These are phyloP conservation scores for Penicillium sp. DNA, from an alignment of 2,329 filamentous ascomycete genomes.

Conservation along the genomic window DNA sequence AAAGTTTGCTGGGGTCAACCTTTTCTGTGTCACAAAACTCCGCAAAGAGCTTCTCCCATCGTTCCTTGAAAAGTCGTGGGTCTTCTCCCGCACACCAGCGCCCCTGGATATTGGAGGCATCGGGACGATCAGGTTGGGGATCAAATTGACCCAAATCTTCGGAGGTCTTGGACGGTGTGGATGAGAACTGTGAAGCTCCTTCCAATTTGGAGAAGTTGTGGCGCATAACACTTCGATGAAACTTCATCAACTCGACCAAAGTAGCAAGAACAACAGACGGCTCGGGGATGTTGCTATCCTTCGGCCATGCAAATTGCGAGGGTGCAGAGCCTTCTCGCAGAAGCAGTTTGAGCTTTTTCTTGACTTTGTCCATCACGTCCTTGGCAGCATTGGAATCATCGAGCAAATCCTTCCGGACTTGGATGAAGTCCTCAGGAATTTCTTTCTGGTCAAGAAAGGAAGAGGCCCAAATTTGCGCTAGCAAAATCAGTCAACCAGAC, in stretches of 20 bases:
- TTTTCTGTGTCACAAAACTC: constrained; percentile 98
- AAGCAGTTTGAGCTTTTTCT: constrained; percentile 96
- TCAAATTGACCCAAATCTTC: constrained; percentile 20
- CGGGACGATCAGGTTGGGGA: constrained; percentile 44
- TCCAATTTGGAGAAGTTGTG: constrained; percentile 84
- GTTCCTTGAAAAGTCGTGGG: constrained; percentile 86
- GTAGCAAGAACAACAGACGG: constrained; percentile 88
- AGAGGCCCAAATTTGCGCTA: constrained; percentile 88
- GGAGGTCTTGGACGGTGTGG: constrained; percentile 43
- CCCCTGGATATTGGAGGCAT: constrained; percentile 71
- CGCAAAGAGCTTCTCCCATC: constrained; percentile 96
- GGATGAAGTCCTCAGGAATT: constrained; percentile 79
- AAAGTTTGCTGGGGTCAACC: constrained; percentile 97
- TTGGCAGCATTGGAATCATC: constrained; percentile 98
- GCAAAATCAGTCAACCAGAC: constrained; percentile 1
- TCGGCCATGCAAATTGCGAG: constrained; percentile 96
- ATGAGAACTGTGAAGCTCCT: too few species aligned
- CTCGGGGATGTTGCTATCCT: constrained; percentile 77
- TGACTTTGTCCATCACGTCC: constrained; percentile 99
- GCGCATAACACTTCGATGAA: constrained; percentile 91
- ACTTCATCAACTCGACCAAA: constrained; percentile 96
- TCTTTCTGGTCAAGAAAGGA: constrained; percentile 87
- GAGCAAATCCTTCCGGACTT: constrained; percentile 86
- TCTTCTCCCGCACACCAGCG: constrained; percentile 98
- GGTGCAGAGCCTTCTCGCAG: constrained; percentile 90